Conservation (phyloP, 306 rosid species). For the Vachellia collinsii region DNA sequence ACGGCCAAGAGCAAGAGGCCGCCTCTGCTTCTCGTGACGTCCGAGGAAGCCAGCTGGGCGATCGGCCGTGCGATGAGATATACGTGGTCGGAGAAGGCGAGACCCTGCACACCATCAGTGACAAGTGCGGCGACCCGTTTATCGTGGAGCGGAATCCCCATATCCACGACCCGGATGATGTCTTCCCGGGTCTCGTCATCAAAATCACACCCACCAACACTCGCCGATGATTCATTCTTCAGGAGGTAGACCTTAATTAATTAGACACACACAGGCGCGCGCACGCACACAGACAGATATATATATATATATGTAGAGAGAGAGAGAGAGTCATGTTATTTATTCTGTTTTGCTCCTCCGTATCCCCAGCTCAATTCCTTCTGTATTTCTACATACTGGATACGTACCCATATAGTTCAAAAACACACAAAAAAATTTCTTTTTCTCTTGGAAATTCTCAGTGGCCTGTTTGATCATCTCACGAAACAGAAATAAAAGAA, state of each 20-base stretch:
- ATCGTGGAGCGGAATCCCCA: slow-evolving; percentile 88
- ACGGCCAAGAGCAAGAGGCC: background rate
- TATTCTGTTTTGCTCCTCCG: background rate
- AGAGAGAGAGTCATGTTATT: background rate
- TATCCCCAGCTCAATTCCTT: background rate
- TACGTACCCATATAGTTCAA: background rate
- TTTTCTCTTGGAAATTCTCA: background rate
- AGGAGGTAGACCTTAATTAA: background rate
- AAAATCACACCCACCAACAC: slow-evolving; percentile 56
- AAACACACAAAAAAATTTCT: background rate
- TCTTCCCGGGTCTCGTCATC: slow-evolving; percentile 90
- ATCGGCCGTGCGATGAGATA: slow-evolving; percentile 59
- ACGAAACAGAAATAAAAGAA: slow-evolving; percentile 30
- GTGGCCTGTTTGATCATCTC: slow-evolving; percentile 27
- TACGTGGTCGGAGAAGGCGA: slow-evolving; percentile 85
- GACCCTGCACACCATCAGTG: slow-evolving; percentile 86
- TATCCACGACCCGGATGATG: slow-evolving; percentile 93
- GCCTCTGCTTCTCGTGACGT: background rate
- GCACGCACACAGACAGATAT: no score
- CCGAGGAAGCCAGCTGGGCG: slow-evolving; percentile 43
- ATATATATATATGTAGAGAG: no score
- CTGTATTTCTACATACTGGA: background rate
- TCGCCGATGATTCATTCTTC: background rate
- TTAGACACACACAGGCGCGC: background rate
- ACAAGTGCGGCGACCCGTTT: slow-evolving; percentile 81